These are phyloP conservation scores for Lentinula raphanica DNA, from an alignment of 768 basidiomycete genomes.

Conservation along the genomic window DNA sequence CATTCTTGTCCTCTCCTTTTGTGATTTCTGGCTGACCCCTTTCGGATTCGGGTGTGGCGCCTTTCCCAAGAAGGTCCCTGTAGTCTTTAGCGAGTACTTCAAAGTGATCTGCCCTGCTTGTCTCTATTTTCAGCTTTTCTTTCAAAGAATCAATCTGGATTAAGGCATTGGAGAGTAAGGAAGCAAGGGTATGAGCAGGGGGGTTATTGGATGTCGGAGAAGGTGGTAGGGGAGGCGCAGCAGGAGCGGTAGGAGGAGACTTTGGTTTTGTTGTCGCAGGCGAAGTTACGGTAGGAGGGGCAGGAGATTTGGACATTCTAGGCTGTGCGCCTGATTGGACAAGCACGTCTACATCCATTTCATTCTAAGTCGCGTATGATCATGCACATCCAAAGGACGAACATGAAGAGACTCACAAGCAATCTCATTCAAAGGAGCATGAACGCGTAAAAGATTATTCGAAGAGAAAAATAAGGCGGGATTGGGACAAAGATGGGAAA, in stretches of 20 bases:
- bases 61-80: neutral
- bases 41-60: neutral
- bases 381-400: neutral
- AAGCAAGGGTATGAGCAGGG: neutral
- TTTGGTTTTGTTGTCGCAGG: neutral
- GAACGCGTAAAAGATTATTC: neutral
- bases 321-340: neutral
- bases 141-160: constrained; percentile 1
- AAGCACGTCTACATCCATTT: neutral
- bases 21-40: neutral
- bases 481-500: constrained; percentile 1
- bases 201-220: neutral
- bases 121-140: neutral
- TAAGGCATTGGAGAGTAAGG: constrained; percentile 1
- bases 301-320: neutral
- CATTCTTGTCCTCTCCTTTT: neutral
- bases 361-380: neutral
- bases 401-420: neutral
- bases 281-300: neutral
- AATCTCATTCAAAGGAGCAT: neutral
- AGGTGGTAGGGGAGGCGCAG: neutral
- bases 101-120: neutral
- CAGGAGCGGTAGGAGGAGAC: neutral
- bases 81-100: constrained; percentile 1
- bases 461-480: neutral